These are phyloP conservation scores for Emmonsiellopsis sp. DNA, from an alignment of 2,329 filamentous ascomycete genomes.

Conservation along the genomic window DNA sequence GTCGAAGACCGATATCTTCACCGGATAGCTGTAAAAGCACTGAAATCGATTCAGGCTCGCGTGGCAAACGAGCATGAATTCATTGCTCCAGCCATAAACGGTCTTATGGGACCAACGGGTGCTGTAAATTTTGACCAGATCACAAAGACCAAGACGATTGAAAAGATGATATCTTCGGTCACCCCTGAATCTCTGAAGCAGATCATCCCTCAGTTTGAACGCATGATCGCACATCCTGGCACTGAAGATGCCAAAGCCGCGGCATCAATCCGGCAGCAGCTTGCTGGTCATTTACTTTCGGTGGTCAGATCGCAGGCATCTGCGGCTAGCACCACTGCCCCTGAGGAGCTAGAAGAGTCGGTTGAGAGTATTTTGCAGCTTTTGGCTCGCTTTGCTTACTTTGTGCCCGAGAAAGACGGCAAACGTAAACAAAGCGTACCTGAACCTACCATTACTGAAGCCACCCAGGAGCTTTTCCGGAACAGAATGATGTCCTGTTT, in stretches of 20 bases:
- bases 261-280: slow-evolving; percentile 38
- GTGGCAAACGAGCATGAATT: slow-evolving; percentile 54
- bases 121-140: slow-evolving; percentile 74
- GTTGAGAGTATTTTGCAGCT: slow-evolving; percentile 38
- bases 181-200: slow-evolving; percentile 42
- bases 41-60: slow-evolving; percentile 61
- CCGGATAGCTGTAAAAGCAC: slow-evolving; percentile 63
- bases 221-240: slow-evolving; percentile 39
- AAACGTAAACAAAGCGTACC: slow-evolving; percentile 18
- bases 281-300: slow-evolving; percentile 46
- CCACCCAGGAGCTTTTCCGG: slow-evolving; percentile 44
- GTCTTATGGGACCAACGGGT: slow-evolving; percentile 61
- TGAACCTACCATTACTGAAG: slow-evolving; percentile 37
- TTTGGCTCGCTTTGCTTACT: slow-evolving; percentile 44
- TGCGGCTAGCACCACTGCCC: slow-evolving; percentile 18
- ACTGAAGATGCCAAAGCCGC: slow-evolving; percentile 37
- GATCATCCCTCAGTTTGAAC: slow-evolving; percentile 46
- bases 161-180: slow-evolving; percentile 58
- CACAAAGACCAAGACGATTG: slow-evolving; percentile 77
- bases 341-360: slow-evolving; percentile 30
- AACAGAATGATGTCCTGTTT: slow-evolving; percentile 48
- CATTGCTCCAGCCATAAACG: slow-evolving; percentile 52
- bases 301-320: slow-evolving; percentile 36
- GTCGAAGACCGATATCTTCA: slow-evolving; percentile 72
- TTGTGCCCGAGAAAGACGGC: slow-evolving; percentile 27